phyloP scores from a whole-genome alignment of 164 flowering plant species.

The Tinospora cordifolia region DNA sequence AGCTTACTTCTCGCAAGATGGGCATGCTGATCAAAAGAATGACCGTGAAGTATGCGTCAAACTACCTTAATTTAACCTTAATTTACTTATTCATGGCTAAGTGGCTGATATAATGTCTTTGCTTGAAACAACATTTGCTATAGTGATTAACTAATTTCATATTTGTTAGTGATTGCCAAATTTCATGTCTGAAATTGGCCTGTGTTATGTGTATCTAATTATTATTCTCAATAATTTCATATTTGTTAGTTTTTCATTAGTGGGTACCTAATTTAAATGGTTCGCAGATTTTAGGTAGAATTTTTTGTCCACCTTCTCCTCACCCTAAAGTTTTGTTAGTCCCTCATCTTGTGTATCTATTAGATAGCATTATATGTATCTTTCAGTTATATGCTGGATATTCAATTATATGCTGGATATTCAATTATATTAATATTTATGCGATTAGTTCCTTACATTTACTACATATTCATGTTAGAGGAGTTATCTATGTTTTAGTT shows the following conservation, averaged over 20 bases:
- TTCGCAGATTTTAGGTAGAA: too few species aligned
- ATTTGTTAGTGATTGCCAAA: not conserved
- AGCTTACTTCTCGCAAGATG: conserved; percentile 87
- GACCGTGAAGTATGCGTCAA: conserved; percentile 52
- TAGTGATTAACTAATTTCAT: not conserved
- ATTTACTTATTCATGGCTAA: not conserved
- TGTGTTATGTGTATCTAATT: not conserved
- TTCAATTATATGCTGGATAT: not conserved
- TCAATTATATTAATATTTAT: not conserved
- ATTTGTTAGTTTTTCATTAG: not conserved
- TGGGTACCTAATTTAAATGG: not conserved
- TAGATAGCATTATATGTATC: not conserved
- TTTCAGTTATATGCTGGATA: not conserved
- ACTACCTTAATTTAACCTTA: conserved; percentile 14
- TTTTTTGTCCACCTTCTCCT: not conserved
- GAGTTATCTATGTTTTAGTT: too few species aligned
- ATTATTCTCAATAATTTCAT: not conserved
- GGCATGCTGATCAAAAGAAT: conserved; percentile 52
- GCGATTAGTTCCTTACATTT: too few species aligned
- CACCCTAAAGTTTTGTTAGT: not conserved
- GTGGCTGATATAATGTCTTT: not conserved
- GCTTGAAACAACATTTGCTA: not conserved
- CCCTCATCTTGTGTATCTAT: not conserved
- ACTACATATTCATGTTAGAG: too few species aligned
- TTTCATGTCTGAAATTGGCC: too few species aligned